Evolutionary conservation across 2,329 filamentous ascomycete species (phyloP).

Genomic region (Aspergillus sp.): DNA sequence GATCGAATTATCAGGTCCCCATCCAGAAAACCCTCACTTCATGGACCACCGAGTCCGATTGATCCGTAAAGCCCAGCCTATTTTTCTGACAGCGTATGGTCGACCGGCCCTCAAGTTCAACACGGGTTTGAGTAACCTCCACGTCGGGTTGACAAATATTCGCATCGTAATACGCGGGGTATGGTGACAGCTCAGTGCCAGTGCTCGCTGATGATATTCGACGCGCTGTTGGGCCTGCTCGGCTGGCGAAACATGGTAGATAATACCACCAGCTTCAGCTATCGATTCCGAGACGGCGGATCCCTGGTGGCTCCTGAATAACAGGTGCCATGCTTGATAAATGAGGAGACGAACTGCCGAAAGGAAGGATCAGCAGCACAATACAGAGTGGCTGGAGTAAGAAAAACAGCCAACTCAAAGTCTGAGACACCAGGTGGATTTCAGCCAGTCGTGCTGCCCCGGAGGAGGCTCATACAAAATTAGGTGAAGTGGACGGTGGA

Average conservation of each 20-base stretch:
- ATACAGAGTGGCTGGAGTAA: not conserved
- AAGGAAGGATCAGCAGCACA: not conserved
- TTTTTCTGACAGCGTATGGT: not conserved
- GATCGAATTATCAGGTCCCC: not conserved
- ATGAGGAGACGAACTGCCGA: not conserved
- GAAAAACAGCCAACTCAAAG: not conserved
- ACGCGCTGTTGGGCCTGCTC: not conserved
- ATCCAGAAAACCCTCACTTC: not conserved
- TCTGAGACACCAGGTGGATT: slow-evolving; percentile 3
- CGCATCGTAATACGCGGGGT: not conserved
- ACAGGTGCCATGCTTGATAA: not conserved
- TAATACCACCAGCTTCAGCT: not conserved
- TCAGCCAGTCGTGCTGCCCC: not conserved
- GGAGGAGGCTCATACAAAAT: slow-evolving; percentile 4
- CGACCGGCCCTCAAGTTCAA: not conserved
- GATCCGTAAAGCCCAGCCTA: not conserved
- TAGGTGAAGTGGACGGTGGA: not conserved
- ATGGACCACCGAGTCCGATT: not conserved
- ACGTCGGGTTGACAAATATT: not conserved
- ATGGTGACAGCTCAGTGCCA: not conserved
- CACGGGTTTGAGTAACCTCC: not conserved
- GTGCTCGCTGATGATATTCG: not conserved
- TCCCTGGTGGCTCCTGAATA: not conserved
- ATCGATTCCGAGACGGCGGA: not conserved
- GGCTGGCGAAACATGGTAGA: not conserved